Evolutionary conservation across 805 yeast genomes (phyloP), one percentile per base, ranked within the genome.

Genomic region (Starmerella bombicola): DNA sequence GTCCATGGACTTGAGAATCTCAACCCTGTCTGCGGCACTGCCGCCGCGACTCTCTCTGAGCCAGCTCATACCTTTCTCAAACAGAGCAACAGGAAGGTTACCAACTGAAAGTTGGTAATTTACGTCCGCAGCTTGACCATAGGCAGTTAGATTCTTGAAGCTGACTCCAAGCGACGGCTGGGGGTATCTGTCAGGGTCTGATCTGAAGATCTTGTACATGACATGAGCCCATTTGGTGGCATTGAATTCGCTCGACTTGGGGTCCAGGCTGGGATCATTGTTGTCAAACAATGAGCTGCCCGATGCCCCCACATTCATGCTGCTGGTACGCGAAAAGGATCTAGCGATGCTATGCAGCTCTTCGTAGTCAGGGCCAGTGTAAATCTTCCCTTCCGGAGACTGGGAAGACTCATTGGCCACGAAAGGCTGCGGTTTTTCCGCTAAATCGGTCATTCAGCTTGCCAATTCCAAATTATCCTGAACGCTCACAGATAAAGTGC

Each of bases 31-130:
- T 18, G 24, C 29, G 9, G 35, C 17, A 21, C 3, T 22, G 31
- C 24, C 1, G 16, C 37, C 15, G n/a, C 23, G 16, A 3, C 16
- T 2, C 13, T 28, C 41, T 16, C 38, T 22, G 19, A 48, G 30
- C 20, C 40, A 29, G 13, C 49, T 41, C 5, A 48, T 33, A 4
- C 48, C 40, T 39, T 61, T 62, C 35, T 55, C 49, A 15, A 47
- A 33, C 3, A 46, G 45, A 1, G 63, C 60, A 3, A 59, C 46
- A 5, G 46, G 43, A 10, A 43, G 25, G 51, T 76, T 78, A 15
- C 68, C 52, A 3, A 74, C 71, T 2, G 78, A 78, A 9, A 74
- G 61, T 55, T 78, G 85, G 59, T 76, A 80, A 55, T 76, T 83
- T 3, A 79, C 72, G 15, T 49, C 51, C 23, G 73, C 71, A 17